Percentiles rank a stretch among this genome's conserved stretches.
Evolutionary conservation across 108 stramenopile species (phyloP).

Genomic region (Pseudonitzschia delicatissima): DNA sequence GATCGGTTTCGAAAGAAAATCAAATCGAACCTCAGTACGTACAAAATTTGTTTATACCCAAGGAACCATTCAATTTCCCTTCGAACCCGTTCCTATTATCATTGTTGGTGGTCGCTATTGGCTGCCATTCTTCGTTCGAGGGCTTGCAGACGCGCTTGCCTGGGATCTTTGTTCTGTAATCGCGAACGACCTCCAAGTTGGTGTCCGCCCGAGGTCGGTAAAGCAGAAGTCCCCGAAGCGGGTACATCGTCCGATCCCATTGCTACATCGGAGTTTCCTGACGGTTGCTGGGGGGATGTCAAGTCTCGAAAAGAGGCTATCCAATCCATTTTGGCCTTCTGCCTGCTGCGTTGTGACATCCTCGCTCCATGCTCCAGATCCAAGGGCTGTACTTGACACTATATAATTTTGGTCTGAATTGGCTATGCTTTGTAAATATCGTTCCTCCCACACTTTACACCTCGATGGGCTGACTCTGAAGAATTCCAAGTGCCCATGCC

Average conservation of each 20-base stretch:
- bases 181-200: constrained; percentile 28
- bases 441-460: constrained; percentile 49
- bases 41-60: too few species aligned
- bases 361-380: constrained; percentile 47
- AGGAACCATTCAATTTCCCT: neutral
- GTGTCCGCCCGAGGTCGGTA: constrained; percentile 30
- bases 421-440: constrained; percentile 23
- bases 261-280: neutral
- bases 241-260: constrained; percentile 9
- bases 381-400: constrained; percentile 26
- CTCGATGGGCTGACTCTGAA: constrained; percentile 25
- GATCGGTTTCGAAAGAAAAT: too few species aligned
- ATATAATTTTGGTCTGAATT: constrained; percentile 41
- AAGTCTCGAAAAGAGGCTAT: neutral
- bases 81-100: too few species aligned
- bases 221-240: constrained; percentile 9
- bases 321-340: neutral
- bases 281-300: neutral
- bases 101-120: too few species aligned
- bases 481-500: constrained; percentile 32
- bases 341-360: neutral
- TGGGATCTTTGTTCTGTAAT: constrained; percentile 28
- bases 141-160: constrained; percentile 41
- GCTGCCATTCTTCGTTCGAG: constrained; percentile 31
- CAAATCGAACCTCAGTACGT: too few species aligned